phyloP scores from a whole-genome alignment of 192 early-diverging fungal genomes.

The Backusella westeae region DNA sequence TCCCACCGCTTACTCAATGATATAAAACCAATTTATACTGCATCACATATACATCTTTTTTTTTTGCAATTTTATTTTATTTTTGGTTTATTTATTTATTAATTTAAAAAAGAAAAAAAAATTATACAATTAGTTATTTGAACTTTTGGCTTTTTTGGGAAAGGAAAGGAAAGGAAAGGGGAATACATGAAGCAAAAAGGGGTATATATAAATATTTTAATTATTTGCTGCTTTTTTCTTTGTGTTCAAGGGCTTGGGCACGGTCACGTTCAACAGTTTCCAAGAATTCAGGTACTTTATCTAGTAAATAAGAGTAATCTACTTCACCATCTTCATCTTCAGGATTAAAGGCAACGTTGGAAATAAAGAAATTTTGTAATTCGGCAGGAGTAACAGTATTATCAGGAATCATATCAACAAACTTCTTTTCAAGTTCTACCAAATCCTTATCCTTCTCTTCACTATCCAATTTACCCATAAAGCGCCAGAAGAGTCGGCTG shows the following conservation, averaged over 20 bases:
- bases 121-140: background rate
- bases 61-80: background rate
- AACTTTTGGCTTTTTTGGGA: background rate
- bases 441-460: background rate
- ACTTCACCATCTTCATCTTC: background rate
- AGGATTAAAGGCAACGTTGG: slow-evolving; percentile 9
- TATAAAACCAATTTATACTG: background rate
- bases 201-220: background rate
- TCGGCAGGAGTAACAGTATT: slow-evolving; percentile 27
- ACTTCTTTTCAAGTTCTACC: background rate
- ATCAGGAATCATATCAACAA: slow-evolving; percentile 20
- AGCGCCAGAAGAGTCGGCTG: slow-evolving; percentile 36
- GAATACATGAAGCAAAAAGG: background rate
- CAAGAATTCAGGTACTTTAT: slow-evolving; percentile 16
- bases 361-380: slow-evolving; percentile 34
- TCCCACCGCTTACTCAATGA: slow-evolving; percentile 9
- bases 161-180: background rate
- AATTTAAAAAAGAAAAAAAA: background rate
- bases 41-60: background rate
- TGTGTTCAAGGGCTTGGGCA: slow-evolving; percentile 20
- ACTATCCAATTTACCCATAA: slow-evolving; percentile 9
- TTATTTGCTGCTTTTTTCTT: slow-evolving; percentile 6
- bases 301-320: slow-evolving; percentile 1
- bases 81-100: background rate
- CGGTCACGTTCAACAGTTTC: slow-evolving; percentile 26